These are phyloP conservation scores for Taphrina flavorubra DNA, from an alignment of 1,139 yeast genomes.

Conservation along the genomic window DNA sequence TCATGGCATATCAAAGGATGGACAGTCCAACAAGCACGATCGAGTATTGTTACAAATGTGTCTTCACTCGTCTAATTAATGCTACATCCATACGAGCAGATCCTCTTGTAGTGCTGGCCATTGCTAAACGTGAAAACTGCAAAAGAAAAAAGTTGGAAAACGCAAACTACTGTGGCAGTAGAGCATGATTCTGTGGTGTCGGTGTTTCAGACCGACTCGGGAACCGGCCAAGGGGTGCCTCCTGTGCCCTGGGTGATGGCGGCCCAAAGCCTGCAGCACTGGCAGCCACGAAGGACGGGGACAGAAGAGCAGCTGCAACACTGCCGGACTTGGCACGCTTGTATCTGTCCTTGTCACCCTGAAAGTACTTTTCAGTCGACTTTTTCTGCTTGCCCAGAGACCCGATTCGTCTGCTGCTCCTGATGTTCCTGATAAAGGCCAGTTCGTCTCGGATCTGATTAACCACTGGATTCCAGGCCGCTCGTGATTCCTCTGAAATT, in stretches of 20 bases:
- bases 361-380: conserved; percentile 35
- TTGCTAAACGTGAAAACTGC: neutral
- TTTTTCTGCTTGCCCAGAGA: conserved; percentile 29
- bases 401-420: conserved; percentile 52
- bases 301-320: conserved; percentile 39
- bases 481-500: conserved; percentile 45
- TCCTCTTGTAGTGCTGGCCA: neutral
- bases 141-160: too few relatives aligned
- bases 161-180: neutral
- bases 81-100: neutral
- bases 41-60: too few relatives aligned
- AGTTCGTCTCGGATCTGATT: conserved; percentile 55
- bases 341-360: conserved; percentile 38
- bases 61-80: neutral
- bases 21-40: too few relatives aligned
- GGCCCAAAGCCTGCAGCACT: conserved; percentile 40
- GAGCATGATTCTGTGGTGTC: conserved; percentile 2
- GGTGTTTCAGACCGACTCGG: conserved; percentile 9
- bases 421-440: conserved; percentile 51
- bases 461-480: conserved; percentile 55
- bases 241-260: conserved; percentile 20
- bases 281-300: conserved; percentile 37
- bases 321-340: conserved; percentile 38
- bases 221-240: neutral
- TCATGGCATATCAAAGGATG: too few relatives aligned